phyloP scores from a whole-genome alignment of 805 yeast genomes.

The Candida chauliodis region DNA sequence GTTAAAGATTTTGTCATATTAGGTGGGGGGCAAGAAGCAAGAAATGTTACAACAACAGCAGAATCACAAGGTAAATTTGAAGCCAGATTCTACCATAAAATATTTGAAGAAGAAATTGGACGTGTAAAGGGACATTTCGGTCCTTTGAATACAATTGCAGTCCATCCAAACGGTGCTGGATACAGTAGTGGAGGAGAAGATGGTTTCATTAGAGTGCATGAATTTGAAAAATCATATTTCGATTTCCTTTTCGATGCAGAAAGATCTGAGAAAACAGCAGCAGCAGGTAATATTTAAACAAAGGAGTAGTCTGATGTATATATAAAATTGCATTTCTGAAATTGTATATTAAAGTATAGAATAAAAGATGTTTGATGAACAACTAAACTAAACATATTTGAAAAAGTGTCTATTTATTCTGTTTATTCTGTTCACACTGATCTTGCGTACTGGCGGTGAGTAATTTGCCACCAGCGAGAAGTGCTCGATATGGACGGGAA shows the following conservation, averaged over 20 bases:
- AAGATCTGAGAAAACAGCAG: slow-evolving; percentile 60
- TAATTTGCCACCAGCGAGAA: not conserved
- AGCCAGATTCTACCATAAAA: slow-evolving; percentile 92
- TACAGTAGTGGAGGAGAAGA: slow-evolving; percentile 99
- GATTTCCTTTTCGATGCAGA: slow-evolving; percentile 93
- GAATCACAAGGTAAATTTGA: slow-evolving; percentile 94
- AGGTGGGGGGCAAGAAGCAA: slow-evolving; percentile 99
- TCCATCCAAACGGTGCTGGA: slow-evolving; percentile 89
- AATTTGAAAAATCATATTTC: slow-evolving; percentile 86
- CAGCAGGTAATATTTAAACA: slow-evolving; percentile 26
- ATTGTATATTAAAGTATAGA: no score
- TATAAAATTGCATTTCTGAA: no score
- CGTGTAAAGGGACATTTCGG: slow-evolving; percentile 99
- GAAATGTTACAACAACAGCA: slow-evolving; percentile 96
- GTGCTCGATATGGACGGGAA: not conserved
- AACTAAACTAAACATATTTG: no score
- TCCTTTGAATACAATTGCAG: slow-evolving; percentile 90
- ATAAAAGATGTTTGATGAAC: no score
- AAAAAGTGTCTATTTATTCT: no score
- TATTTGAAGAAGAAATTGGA: slow-evolving; percentile 93
- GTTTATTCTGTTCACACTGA: no score
- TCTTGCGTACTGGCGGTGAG: no score
- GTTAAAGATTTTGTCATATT: slow-evolving; percentile 85
- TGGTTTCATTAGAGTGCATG: slow-evolving; percentile 92
- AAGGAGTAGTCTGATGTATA: no score